A percentile compares a stretch with the other conserved stretches of the same genome.
Evolutionary conservation across 2,329 filamentous ascomycete species (phyloP).

Genomic region (Stagonosporopsis rhizophila): DNA sequence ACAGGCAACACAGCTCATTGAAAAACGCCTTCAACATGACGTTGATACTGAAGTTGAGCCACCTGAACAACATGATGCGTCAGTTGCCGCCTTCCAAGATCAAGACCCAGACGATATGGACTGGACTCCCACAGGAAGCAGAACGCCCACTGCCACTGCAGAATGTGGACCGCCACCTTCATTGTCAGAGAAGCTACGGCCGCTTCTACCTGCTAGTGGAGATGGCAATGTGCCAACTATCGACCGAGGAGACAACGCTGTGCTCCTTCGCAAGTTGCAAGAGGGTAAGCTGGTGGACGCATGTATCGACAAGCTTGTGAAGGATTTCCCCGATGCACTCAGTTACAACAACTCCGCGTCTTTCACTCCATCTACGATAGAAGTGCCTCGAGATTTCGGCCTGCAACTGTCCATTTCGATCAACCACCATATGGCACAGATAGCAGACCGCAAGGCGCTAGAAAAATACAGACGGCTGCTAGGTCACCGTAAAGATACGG

Average conservation of each 20-base stretch:
- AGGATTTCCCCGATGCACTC: constrained; percentile 44
- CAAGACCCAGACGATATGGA: constrained; percentile 50
- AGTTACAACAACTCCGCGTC: constrained; percentile 44
- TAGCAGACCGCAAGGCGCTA: constrained; percentile 46
- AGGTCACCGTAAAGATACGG: constrained; percentile 43
- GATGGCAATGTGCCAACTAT: constrained; percentile 33
- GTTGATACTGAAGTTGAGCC: constrained; percentile 14
- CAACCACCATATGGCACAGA: constrained; percentile 49
- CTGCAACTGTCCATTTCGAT: constrained; percentile 49
- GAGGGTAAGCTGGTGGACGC: constrained; percentile 48
- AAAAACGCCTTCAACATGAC: constrained; percentile 39
- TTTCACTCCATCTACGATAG: constrained; percentile 49
- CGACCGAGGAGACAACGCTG: constrained; percentile 35
- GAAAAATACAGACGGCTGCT: constrained; percentile 49
- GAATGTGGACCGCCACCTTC: constrained; percentile 41
- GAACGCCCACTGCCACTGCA: constrained; percentile 36
- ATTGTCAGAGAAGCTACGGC: constrained; percentile 41
- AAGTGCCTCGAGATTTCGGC: constrained; percentile 48
- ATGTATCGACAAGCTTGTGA: constrained; percentile 47
- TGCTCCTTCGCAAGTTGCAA: constrained; percentile 45
- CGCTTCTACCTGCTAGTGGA: constrained; percentile 37
- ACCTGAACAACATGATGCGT: constrained; percentile 13
- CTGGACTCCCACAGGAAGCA: constrained; percentile 45
- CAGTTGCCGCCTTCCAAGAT: constrained; percentile 27
- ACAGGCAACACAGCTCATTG: constrained; percentile 44